phyloP scores from a whole-genome alignment of 2,329 filamentous ascomycete genomes.

The Trichoderma atroviride region DNA sequence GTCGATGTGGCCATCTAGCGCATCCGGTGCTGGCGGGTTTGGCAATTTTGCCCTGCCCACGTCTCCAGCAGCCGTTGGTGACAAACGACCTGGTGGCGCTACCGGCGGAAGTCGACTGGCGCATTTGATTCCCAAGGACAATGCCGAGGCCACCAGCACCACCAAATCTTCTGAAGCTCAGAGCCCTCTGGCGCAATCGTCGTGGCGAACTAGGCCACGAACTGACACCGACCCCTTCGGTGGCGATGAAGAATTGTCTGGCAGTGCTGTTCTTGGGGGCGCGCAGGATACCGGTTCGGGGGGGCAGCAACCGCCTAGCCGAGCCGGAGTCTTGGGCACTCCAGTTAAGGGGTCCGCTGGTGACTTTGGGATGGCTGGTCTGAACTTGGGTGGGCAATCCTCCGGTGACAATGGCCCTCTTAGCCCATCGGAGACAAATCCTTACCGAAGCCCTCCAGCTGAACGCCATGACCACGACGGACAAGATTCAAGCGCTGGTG shows the following conservation, averaged over 20 bases:
- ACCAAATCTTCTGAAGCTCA: constrained; percentile 55
- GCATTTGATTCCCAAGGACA: constrained; percentile 79
- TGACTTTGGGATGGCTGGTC: constrained; percentile 66
- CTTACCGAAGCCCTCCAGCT: constrained; percentile 86
- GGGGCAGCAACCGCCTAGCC: constrained; percentile 36
- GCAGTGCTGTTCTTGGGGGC: constrained; percentile 74
- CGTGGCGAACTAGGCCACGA: constrained; percentile 63
- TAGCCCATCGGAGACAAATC: constrained; percentile 94
- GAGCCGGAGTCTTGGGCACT: constrained; percentile 53
- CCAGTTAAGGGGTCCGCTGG: constrained; percentile 57
- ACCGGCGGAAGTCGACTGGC: constrained; percentile 83
- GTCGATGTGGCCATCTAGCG: constrained; percentile 52
- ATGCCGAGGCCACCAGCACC: constrained; percentile 62
- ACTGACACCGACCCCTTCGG: constrained; percentile 76
- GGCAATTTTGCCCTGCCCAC: constrained; percentile 79
- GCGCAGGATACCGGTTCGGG: constrained; percentile 67
- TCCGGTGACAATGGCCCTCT: constrained; percentile 68
- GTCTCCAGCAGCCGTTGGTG: constrained; percentile 59
- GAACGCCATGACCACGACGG: constrained; percentile 70
- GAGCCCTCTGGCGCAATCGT: constrained; percentile 44
- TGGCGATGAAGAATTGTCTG: constrained; percentile 62
- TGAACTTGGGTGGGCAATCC: constrained; percentile 52
- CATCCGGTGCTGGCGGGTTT: constrained; percentile 76
- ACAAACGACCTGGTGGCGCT: constrained; percentile 73
- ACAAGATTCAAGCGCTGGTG: constrained; percentile 55